phyloP scores from a whole-genome alignment of 371 early-diverging fungal species.

The Lichtheimia hyalospora region DNA sequence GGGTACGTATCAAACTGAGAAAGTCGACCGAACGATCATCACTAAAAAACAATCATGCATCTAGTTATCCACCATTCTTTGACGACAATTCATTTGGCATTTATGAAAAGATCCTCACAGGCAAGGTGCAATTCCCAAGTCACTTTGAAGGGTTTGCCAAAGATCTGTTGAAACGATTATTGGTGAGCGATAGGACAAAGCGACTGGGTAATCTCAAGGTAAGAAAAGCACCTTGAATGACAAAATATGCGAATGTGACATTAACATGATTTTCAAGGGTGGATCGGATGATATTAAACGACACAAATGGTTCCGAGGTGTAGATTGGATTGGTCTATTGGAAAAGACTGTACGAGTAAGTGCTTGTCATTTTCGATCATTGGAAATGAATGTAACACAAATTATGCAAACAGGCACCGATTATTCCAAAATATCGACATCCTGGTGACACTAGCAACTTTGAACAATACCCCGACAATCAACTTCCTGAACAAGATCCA shows the following conservation, averaged over 20 bases:
- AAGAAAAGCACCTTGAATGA: background rate
- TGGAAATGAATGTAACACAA: constrained; percentile 10
- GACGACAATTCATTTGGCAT: constrained; percentile 92
- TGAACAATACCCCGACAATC: constrained; percentile 59
- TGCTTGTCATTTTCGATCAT: constrained; percentile 21
- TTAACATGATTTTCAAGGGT: constrained; percentile 12
- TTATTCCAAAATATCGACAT: constrained; percentile 14
- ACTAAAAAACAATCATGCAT: background rate
- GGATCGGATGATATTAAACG: constrained; percentile 67
- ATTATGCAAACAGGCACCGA: constrained; percentile 35
- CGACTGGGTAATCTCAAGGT: constrained; percentile 67
- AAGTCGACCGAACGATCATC: background rate
- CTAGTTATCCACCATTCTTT: constrained; percentile 87
- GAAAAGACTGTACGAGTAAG: constrained; percentile 66
- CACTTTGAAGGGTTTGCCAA: constrained; percentile 74
- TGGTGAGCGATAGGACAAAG: constrained; percentile 74
- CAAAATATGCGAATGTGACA: no score
- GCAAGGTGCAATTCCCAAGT: constrained; percentile 71
- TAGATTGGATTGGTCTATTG: constrained; percentile 80
- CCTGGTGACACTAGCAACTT: constrained; percentile 65
- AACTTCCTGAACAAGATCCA: no score
- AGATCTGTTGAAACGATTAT: constrained; percentile 73
- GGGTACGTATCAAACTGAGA: constrained; percentile 45
- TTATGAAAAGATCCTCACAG: constrained; percentile 81
- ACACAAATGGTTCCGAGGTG: constrained; percentile 86